Evolutionary conservation across 2,329 filamentous ascomycete species (phyloP), one percentile per base, ranked within the genome.

Genomic region (Colletotrichum eleusines): DNA sequence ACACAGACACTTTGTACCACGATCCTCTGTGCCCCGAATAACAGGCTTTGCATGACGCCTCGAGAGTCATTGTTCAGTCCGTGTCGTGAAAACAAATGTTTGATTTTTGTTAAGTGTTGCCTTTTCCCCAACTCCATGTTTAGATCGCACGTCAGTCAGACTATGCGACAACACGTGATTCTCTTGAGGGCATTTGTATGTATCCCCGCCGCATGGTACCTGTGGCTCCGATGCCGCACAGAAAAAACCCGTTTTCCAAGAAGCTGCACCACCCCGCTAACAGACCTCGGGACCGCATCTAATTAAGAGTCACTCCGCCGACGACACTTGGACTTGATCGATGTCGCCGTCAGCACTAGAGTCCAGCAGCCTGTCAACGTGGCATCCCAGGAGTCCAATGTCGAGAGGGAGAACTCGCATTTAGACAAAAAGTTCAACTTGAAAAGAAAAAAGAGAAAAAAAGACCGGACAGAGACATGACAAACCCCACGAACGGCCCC

Each of bases 181-280:
- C n/a, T 26, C 16, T 40, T 9, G 14, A 53, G 38, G 46, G 61
- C 61, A 46, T n/a, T 31, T 59, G 55, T 42, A 55, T 59, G 55
- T 42, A 55, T 61, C 54, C 42, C 42, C 35, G 67, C 57, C 46
- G 46, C 53, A 46, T 55, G 66, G 46, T 33, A 51, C 46, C 38
- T 44, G 53, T 20, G 64, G 59, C 69, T 72, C 69, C 69, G 69
- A 72, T 72, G 69, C 69, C 69, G 69, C 69, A 42, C 64, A 64
- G 58, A 64, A 71, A 72, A 72, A 42, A 5, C 54, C 60, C 26
- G 69, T 40, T n/a, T n/a, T 71, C 38, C 23, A 33, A 61, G 50
- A 67, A 33, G 50, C 60, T 54, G 38, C 48, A 42, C 44, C 58
- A 59, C 31, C 40, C 26, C 69, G 51, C 58, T 58, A 71, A 53